Evolutionary conservation across 345 rosid species (phyloP), one percentile per base, ranked within the genome.

Genomic region (Psidium friedrichsthalianum): DNA sequence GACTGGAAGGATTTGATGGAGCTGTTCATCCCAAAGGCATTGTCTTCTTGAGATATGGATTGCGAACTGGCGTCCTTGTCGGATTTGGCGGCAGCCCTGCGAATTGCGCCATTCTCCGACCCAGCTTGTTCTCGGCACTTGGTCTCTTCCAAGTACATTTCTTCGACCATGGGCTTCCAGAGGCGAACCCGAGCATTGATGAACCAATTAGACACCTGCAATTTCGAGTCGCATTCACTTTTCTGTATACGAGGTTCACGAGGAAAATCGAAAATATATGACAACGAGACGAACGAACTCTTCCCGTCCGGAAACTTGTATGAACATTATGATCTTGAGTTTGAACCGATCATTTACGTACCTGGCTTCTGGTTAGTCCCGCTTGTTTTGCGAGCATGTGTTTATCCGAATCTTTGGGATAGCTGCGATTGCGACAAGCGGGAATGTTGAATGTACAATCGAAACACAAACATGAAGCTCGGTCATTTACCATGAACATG

Each of bases 91-190:
- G 83, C 87, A 2, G 87, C 64, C 6, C 80, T 69, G 80, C 80
- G 24, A 18, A 42, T 32, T 47, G 47, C 10, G 24, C 47, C 80
- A 6, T 18, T 69, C 80, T 69, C 80, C 16, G 80, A 69, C 44
- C 86, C 90, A 16, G 56, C 89, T 82, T 61, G 90, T 53, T 90
- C 92, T 51, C 89, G 88, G 59, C 83, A 91, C 85, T 92, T 88
- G 74, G 89, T 86, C 88, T 95, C 98, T 84, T 94, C 98, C 84
- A 59, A 0, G 89, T 95, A 95, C 94, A 95, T 91, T 82, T 95
- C 95, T 88, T 95, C 98, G 5, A 95, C 96, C 98, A 95, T 93
- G 78, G 98, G 98, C 89, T 95, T 95, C 98, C 97, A 95, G 10
- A 95, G 90, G 32, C 98, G 94, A 85, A 94, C 97, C 86, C 97